Base-by-base conservation (phyloP, 1,284 basidiomycete species). In the Rhizopogon parksii region DNA sequence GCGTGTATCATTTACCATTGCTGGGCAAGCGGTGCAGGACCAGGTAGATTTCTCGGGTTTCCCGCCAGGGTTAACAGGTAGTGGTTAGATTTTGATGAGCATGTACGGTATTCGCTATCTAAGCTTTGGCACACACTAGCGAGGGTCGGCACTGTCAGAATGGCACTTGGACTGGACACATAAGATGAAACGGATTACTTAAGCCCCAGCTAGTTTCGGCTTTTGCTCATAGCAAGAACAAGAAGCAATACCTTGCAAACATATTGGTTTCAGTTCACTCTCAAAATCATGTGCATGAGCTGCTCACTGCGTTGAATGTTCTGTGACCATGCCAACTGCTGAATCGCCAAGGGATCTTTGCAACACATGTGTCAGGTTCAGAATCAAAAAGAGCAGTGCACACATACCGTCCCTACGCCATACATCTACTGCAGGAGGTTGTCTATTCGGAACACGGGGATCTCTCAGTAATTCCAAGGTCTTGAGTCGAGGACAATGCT, bases 11-110 rank as follows among this genome's bases (percentile, higher is more conserved):
- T 99, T 82, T 70, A 75, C 73, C 3, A 72, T 83, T 38, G 77
- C 70, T 36, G 91, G 88, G 1, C 80, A 85, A 61, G 70, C 71
- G 17, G 71, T 91, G 42, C 90, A 94, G 69, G 95, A 99, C 52
- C 95, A 98, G 73, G 86, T 93, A 51, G 95, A 99, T 69, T 99
- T 97, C 68, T 68, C 86, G 30, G 88, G 90, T 2, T 96, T 97
- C 71, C 94, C 94, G 12, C 74, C 83, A 12, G 83, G 82, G 48
- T 68, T 95, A 61, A 94, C 89, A 21, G 73, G 76, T 17, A 58
- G 62, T 50, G 45, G 32, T 27, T 11, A 39, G 36, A 27, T 36
- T 46, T 30, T 17, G 21, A 24, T 51, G 42, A 24, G 48, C 35
- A 59, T 53, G 49, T 47, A 43, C 48, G 49, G 38, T 53, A 51